A percentile compares a stretch with the other conserved stretches of the same genome.
phyloP scores from a whole-genome alignment of 371 early-diverging fungal genomes.

The Parasitella parasitica region DNA sequence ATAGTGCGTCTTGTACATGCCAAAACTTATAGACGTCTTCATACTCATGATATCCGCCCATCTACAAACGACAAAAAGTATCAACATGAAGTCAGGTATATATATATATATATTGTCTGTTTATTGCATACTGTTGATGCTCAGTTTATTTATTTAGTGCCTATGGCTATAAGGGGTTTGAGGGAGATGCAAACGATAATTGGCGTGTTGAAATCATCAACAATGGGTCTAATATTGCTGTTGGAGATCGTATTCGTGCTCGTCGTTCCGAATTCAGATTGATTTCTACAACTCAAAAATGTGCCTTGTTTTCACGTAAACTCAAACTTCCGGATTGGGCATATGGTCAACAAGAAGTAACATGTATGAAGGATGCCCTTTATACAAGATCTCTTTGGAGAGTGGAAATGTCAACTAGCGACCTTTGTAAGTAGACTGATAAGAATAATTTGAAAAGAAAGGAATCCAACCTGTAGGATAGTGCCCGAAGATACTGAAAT shows the following conservation, averaged over 20 bases:
- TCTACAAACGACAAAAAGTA: slow-evolving; percentile 79
- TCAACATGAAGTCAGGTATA: slow-evolving; percentile 77
- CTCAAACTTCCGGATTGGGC: slow-evolving; percentile 95
- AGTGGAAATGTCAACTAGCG: slow-evolving; percentile 51
- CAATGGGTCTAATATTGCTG: slow-evolving; percentile 42
- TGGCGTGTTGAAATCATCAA: slow-evolving; percentile 72
- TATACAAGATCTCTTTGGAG: slow-evolving; percentile 65
- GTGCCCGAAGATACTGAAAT: slow-evolving; percentile 38
- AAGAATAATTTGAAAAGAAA: too few relatives aligned
- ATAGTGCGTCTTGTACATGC: slow-evolving; percentile 57
- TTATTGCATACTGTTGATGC: neutral
- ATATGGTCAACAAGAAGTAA: slow-evolving; percentile 93
- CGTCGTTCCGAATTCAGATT: slow-evolving; percentile 68
- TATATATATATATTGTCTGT: neutral
- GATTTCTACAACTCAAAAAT: slow-evolving; percentile 70
- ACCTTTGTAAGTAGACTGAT: slow-evolving; percentile 36
- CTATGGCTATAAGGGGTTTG: slow-evolving; percentile 52
- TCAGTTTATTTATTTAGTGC: slow-evolving; percentile 26
- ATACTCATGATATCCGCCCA: slow-evolving; percentile 58
- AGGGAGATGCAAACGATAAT: slow-evolving; percentile 59
- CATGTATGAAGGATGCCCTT: slow-evolving; percentile 67
- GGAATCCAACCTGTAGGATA: slow-evolving; percentile 11
- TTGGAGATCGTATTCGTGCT: slow-evolving; percentile 44
- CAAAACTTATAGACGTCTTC: slow-evolving; percentile 35
- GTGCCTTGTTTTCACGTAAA: slow-evolving; percentile 78